These are phyloP conservation scores for Escovopsis weberi DNA, from an alignment of 2,329 filamentous ascomycete genomes.

Conservation along the genomic window DNA sequence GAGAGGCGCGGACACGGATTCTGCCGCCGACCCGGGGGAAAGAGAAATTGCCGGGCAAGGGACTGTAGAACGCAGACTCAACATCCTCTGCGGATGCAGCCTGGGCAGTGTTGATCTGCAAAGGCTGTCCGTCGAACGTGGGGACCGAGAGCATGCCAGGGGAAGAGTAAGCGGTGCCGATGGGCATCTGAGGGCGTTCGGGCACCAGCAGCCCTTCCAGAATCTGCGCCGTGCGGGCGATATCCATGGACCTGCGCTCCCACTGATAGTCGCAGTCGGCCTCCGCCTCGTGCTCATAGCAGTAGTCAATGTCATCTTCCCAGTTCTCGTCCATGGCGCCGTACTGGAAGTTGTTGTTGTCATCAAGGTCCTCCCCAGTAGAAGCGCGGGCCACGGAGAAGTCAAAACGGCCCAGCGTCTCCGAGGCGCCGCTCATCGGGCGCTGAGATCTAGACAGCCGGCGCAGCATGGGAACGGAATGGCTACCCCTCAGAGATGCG, in stretches of 20 bases:
- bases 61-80: slow-evolving; percentile 24
- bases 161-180: slow-evolving; percentile 9
- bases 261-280: slow-evolving; percentile 53
- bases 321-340: slow-evolving; percentile 34
- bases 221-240: slow-evolving; percentile 9
- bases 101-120: slow-evolving; percentile 16
- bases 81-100: slow-evolving; percentile 28
- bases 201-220: slow-evolving; percentile 12
- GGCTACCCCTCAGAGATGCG: slow-evolving; percentile 38
- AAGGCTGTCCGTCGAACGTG: slow-evolving; percentile 28
- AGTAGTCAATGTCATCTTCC: slow-evolving; percentile 59
- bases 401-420: slow-evolving; percentile 34
- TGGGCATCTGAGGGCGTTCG: slow-evolving; percentile 5
- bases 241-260: slow-evolving; percentile 42
- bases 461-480: slow-evolving; percentile 41
- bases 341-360: slow-evolving; percentile 12
- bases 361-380: slow-evolving; percentile 3
- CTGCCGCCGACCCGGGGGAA: slow-evolving; percentile 27
- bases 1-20: slow-evolving; percentile 25
- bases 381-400: slow-evolving; percentile 22
- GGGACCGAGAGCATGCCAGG: slow-evolving; percentile 15
- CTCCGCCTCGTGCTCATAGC: slow-evolving; percentile 54
- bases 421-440: slow-evolving; percentile 34
- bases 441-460: slow-evolving; percentile 26
- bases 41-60: slow-evolving; percentile 36